Conservation (phyloP, 1,284 basidiomycete species). For the Hortiboletus rubellus region DNA sequence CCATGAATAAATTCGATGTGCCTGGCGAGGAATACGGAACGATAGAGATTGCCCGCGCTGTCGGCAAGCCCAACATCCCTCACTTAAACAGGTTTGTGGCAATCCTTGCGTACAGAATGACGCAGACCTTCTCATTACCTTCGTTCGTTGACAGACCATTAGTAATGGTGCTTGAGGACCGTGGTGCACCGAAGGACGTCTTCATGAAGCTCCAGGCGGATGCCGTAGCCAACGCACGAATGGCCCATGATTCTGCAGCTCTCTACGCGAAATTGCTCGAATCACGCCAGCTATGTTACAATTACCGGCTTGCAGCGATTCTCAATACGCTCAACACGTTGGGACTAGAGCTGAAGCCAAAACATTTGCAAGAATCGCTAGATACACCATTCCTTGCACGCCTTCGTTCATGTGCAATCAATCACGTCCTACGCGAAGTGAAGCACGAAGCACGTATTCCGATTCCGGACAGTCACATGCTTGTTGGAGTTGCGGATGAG, state of each 20-base stretch:
- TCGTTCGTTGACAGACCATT: slow-evolving; percentile 47
- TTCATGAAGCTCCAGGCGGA: slow-evolving; percentile 58
- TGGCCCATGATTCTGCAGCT: slow-evolving; percentile 53
- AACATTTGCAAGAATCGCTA: slow-evolving; percentile 37
- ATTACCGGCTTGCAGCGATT: slow-evolving; percentile 51
- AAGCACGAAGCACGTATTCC: slow-evolving; percentile 72
- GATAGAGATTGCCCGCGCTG: slow-evolving; percentile 71
- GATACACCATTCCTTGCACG: slow-evolving; percentile 60
- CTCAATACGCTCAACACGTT: slow-evolving; percentile 50
- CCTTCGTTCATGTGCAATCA: slow-evolving; percentile 56
- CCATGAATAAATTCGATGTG: slow-evolving; percentile 75
- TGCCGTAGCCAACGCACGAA: slow-evolving; percentile 52
- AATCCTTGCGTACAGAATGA: background rate
- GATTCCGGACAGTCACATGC: slow-evolving; percentile 62
- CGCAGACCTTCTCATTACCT: background rate
- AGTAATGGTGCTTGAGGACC: slow-evolving; percentile 70
- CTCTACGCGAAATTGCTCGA: slow-evolving; percentile 50
- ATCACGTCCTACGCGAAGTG: slow-evolving; percentile 64
- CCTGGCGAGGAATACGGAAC: slow-evolving; percentile 46
- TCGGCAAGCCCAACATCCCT: slow-evolving; percentile 54
- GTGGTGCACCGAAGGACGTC: slow-evolving; percentile 51
- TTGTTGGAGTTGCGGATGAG: slow-evolving; percentile 81
- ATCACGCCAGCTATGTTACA: slow-evolving; percentile 50
- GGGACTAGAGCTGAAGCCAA: slow-evolving; percentile 48
- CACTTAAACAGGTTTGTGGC: slow-evolving; percentile 61